Evolutionary conservation across 2,329 filamentous ascomycete genomes (phyloP), one percentile per base, ranked within the genome.

Genomic region (Fusarium devonianum): DNA sequence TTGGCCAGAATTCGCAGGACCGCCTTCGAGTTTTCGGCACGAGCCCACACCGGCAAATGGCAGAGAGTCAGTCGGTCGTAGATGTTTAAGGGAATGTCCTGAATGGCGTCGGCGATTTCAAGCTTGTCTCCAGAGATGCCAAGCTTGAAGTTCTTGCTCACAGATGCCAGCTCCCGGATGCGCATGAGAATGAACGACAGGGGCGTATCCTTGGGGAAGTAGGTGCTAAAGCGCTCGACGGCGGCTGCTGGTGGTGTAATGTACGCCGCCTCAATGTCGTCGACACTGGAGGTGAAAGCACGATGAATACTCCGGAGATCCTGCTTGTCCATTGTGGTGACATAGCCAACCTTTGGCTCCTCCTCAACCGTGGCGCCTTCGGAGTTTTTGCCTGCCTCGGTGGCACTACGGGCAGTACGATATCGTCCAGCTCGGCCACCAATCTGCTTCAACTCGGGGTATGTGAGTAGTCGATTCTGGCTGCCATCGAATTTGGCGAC

Each of bases 361-460:
- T 60, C 63, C 1, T 49, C 33, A 25, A 18, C 44, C 13, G 45
- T 37, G 3, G 42, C 46, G 33, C 56, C 40, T 5, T 58, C 42
- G 5, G 41, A 19, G 4, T 36, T 41, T 7, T 36, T 16, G 1
- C 34, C 47, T 3, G 14, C 36, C 17, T 47, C 25, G 4, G 54
- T 44, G 7, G 58, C 45, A 47, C 51, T 68, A 48, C 37, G 80
- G 78, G 65, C 90, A 19, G 88, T 87, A 47, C 87, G 86, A 71
- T 87, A 99, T 34, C 94, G 87, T 19, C 94, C 94, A 10, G 94
- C 94, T 59, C 94, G 86, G 13, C 94, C 94, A 38, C 86, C 94
- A 65, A 99, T 99, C 68, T 99, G 94, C 71, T 96, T 97, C 64
- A 97, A 80, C 60, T 97, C 90, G 0, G 92, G 87, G 3, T 88